Conservation (phyloP, 371 early-diverging fungal species). For the Saksenaea oblongispora region DNA sequence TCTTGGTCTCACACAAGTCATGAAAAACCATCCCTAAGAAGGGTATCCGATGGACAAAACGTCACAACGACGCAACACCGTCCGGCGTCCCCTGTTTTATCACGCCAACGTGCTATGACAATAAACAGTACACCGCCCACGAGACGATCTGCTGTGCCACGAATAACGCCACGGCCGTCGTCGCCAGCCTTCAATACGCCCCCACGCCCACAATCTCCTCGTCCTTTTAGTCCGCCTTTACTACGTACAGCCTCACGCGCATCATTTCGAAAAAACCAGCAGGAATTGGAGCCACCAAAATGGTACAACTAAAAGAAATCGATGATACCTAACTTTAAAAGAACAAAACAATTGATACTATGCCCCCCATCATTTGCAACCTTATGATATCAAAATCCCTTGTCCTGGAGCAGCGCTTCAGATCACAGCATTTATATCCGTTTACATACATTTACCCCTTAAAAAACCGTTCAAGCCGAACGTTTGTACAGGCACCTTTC, state of each 20-base stretch:
- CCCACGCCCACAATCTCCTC: neutral
- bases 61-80: neutral
- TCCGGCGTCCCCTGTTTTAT: neutral
- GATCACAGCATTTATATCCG: neutral
- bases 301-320: neutral
- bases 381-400: slow-evolving; percentile 1
- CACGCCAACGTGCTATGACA: neutral
- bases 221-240: neutral
- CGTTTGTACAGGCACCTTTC: neutral
- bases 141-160: neutral
- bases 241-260: slow-evolving; percentile 1
- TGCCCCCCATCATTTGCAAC: neutral
- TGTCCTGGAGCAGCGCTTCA: slow-evolving; percentile 2
- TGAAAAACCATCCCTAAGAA: neutral
- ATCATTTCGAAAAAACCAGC: slow-evolving; percentile 2
- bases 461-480: neutral
- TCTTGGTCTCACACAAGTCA: slow-evolving; percentile 6
- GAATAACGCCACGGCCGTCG: neutral
- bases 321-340: neutral
- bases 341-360: neutral
- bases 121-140: neutral
- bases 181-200: neutral
- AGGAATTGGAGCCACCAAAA: slow-evolving; percentile 1
- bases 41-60: neutral
- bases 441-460: neutral